Percentiles rank a stretch among this genome's conserved stretches.
phyloP scores from a whole-genome alignment of 2,329 filamentous ascomycete species.

The Botryotinia calthae region DNA sequence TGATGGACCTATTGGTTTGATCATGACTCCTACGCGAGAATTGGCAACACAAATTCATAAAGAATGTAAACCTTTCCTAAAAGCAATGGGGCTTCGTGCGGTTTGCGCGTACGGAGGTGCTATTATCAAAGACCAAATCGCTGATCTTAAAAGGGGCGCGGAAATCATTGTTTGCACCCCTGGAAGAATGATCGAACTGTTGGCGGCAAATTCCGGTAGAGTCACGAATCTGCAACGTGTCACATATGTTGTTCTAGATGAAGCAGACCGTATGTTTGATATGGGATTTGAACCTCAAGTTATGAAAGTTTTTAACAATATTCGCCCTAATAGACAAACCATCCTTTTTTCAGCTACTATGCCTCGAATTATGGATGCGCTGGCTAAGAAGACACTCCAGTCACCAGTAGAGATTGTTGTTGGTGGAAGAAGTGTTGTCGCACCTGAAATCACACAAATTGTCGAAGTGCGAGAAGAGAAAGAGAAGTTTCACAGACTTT shows the following conservation, averaged over 20 bases:
- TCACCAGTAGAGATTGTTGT: slow-evolving; percentile 90
- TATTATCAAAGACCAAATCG: slow-evolving; percentile 96
- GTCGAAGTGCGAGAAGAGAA: slow-evolving; percentile 83
- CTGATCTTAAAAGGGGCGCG: slow-evolving; percentile 89
- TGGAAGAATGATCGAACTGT: slow-evolving; percentile 90
- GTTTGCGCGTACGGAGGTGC: slow-evolving; percentile 94
- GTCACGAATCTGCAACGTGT: slow-evolving; percentile 88
- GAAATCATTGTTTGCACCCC: slow-evolving; percentile 95
- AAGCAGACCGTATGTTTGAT: slow-evolving; percentile 98
- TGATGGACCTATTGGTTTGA: slow-evolving; percentile 83
- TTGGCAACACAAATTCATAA: slow-evolving; percentile 89
- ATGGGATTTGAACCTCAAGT: slow-evolving; percentile 99
- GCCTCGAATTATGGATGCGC: slow-evolving; percentile 84
- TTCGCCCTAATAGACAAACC: slow-evolving; percentile 88
- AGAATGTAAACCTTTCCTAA: slow-evolving; percentile 92
- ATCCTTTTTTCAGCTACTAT: slow-evolving; percentile 97
- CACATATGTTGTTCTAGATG: slow-evolving; percentile 92
- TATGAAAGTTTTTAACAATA: slow-evolving; percentile 90
- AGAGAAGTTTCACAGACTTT: slow-evolving; percentile 77
- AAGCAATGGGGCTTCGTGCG: slow-evolving; percentile 76
- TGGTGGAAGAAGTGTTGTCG: slow-evolving; percentile 82
- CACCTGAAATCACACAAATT: slow-evolving; percentile 87
- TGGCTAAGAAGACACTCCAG: slow-evolving; percentile 83
- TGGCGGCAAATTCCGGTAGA: slow-evolving; percentile 89
- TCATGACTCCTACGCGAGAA: slow-evolving; percentile 94